A percentile compares a stretch with the other conserved stretches of the same genome.
Conservation (phyloP, 139 green algal genomes). For the Closterium sp. region DNA sequence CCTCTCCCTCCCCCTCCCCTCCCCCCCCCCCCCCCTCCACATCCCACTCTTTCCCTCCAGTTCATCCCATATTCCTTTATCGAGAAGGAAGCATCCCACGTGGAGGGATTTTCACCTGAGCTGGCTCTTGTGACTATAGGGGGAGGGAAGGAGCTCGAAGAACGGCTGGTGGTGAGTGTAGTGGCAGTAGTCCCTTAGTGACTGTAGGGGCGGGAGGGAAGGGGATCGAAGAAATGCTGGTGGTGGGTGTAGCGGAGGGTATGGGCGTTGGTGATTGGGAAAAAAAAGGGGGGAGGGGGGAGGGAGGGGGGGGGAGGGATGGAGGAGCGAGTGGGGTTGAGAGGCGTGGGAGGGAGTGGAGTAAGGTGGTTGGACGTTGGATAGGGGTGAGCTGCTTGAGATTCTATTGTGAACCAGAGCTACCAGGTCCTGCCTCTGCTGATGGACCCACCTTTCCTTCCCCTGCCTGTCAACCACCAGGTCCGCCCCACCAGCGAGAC, state of each 20-base stretch:
- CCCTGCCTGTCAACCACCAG: too few relatives aligned
- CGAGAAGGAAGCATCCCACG: slow-evolving; percentile 94
- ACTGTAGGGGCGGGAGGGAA: slow-evolving; percentile 79
- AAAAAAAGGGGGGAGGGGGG: neutral
- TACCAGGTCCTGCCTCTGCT: slow-evolving; percentile 94
- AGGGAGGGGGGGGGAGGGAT: neutral
- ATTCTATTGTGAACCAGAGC: slow-evolving; percentile 97
- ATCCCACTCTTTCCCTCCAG: slow-evolving; percentile 54
- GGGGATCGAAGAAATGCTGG: slow-evolving; percentile 93
- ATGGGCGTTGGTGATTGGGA: too few relatives aligned
- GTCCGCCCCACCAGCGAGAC: slow-evolving; percentile 91
- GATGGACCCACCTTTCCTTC: slow-evolving; percentile 76
- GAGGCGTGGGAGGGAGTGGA: too few relatives aligned
- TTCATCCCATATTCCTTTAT: slow-evolving; percentile 98
- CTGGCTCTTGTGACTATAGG: slow-evolving; percentile 94
- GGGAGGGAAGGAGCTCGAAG: slow-evolving; percentile 86
- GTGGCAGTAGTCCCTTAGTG: slow-evolving; percentile 66
- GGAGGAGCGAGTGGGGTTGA: too few relatives aligned
- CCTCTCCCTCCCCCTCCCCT: neutral
- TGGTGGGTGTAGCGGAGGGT: neutral
- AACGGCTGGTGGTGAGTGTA: slow-evolving; percentile 85
- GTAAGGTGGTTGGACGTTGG: too few relatives aligned
- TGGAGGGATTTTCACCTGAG: slow-evolving; percentile 99
- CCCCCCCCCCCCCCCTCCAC: neutral
- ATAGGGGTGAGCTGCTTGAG: too few relatives aligned